These are phyloP conservation scores for Fusarium sp. DNA, from an alignment of 2,329 filamentous ascomycete species.

Conservation along the genomic window DNA sequence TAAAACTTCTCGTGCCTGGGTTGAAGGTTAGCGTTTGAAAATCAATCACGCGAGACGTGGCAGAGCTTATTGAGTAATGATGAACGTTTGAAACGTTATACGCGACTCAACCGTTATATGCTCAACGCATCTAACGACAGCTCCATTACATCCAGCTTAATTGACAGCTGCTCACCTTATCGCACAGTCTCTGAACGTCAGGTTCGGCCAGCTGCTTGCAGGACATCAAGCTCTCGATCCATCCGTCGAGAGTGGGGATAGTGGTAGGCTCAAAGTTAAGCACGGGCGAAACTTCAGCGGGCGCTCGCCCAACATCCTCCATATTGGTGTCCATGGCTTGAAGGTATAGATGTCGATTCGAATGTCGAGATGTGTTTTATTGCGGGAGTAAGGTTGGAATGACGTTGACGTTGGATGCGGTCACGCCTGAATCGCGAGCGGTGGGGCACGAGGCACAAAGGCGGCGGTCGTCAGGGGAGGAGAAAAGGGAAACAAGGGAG, in stretches of 20 bases:
- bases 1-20: constrained; percentile 90
- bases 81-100: constrained; percentile 15
- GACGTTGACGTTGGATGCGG: constrained; percentile 50
- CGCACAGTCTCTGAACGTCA: constrained; percentile 96
- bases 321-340: constrained; percentile 92
- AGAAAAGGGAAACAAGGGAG: constrained; percentile 31
- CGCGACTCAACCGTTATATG: constrained; percentile 1
- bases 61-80: constrained; percentile 24
- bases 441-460: constrained; percentile 50
- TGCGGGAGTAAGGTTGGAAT: constrained; percentile 42
- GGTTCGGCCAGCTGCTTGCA: constrained; percentile 98
- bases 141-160: neutral
- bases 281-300: constrained; percentile 80
- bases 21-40: constrained; percentile 49
- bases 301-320: constrained; percentile 94
- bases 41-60: constrained; percentile 50
- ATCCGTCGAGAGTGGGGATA: constrained; percentile 93
- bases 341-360: constrained; percentile 20
- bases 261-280: constrained; percentile 81
- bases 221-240: constrained; percentile 98
- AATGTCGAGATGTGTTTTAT: constrained; percentile 24
- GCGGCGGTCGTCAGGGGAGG: constrained; percentile 43
- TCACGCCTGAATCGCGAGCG: constrained; percentile 49
- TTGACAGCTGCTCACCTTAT: constrained; percentile 75
- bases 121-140: neutral